phyloP scores from a whole-genome alignment of 768 basidiomycete species.

The Lyophyllum shimeji region DNA sequence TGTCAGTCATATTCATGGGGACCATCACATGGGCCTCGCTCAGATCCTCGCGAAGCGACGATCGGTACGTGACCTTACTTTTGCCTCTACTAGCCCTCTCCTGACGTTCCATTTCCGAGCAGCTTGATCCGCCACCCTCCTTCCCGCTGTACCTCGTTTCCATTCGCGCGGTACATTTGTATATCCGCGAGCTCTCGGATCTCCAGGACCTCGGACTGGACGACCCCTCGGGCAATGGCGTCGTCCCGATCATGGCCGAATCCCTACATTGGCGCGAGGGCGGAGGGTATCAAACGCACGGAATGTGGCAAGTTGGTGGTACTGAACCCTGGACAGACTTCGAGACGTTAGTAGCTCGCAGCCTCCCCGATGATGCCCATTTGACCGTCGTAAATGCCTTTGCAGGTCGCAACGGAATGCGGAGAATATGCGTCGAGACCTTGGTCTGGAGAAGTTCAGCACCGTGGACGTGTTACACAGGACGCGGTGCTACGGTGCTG shows the following conservation, averaged over 20 bases:
- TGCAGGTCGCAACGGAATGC: constrained; percentile 45
- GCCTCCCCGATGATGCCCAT: background rate
- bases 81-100: background rate
- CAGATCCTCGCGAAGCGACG: constrained; percentile 71
- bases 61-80: constrained; percentile 40
- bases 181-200: constrained; percentile 71
- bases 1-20: constrained; percentile 88
- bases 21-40: constrained; percentile 86
- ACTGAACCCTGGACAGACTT: constrained; percentile 47
- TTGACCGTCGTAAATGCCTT: background rate
- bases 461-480: constrained; percentile 78
- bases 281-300: constrained; percentile 33
- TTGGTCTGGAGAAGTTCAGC: constrained; percentile 59
- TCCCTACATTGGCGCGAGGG: constrained; percentile 47
- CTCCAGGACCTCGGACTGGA: constrained; percentile 72
- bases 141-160: constrained; percentile 74
- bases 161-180: constrained; percentile 53
- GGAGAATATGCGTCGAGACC: constrained; percentile 42
- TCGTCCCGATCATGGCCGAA: constrained; percentile 57
- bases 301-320: constrained; percentile 44
- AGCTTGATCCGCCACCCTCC: constrained; percentile 65
- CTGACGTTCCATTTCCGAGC: background rate
- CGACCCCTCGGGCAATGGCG: constrained; percentile 44
- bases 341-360: constrained; percentile 27
- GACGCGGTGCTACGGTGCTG: constrained; percentile 68